Conservation (phyloP, 768 basidiomycete genomes). For the Dentipellis fragilis region DNA sequence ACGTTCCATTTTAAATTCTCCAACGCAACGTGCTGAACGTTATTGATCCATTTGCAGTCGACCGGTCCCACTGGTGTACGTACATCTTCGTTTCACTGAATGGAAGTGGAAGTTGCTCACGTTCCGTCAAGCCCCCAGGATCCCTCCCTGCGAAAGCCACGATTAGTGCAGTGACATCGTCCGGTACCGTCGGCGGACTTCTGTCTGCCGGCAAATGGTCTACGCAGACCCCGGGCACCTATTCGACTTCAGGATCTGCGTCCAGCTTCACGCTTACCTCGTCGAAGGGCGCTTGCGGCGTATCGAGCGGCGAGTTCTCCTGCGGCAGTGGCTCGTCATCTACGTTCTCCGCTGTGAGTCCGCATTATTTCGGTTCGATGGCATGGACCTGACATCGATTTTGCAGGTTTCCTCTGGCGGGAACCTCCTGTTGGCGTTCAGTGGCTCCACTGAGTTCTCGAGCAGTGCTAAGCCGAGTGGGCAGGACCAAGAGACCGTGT, state of each 20-base stretch:
- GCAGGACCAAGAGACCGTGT: slow-evolving; percentile 26
- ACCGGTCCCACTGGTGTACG: slow-evolving; percentile 7
- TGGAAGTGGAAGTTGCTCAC: background rate
- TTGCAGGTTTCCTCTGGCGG: slow-evolving; percentile 37
- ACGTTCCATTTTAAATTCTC: background rate
- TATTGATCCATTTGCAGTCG: background rate
- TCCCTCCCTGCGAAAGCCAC: slow-evolving; percentile 36
- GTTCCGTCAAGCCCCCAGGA: background rate
- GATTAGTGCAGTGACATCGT: slow-evolving; percentile 29
- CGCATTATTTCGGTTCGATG: slow-evolving; percentile 11
- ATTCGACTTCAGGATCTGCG: slow-evolving; percentile 35
- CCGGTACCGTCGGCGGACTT: slow-evolving; percentile 37
- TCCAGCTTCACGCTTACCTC: slow-evolving; percentile 48
- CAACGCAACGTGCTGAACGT: background rate
- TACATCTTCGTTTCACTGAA: background rate
- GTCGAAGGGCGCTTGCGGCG: slow-evolving; percentile 49
- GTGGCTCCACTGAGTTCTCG: slow-evolving; percentile 39
- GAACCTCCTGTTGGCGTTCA: slow-evolving; percentile 37
- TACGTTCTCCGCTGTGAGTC: slow-evolving; percentile 40
- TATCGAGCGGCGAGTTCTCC: slow-evolving; percentile 19
- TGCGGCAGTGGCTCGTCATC: slow-evolving; percentile 14
- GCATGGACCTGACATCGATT: background rate
- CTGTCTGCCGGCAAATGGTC: slow-evolving; percentile 50
- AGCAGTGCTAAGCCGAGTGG: slow-evolving; percentile 46
- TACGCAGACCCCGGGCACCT: slow-evolving; percentile 49